These are phyloP conservation scores for Echinochloa phyllopogon DNA, from an alignment of 176 grass and related monocot species.

Conservation along the genomic window DNA sequence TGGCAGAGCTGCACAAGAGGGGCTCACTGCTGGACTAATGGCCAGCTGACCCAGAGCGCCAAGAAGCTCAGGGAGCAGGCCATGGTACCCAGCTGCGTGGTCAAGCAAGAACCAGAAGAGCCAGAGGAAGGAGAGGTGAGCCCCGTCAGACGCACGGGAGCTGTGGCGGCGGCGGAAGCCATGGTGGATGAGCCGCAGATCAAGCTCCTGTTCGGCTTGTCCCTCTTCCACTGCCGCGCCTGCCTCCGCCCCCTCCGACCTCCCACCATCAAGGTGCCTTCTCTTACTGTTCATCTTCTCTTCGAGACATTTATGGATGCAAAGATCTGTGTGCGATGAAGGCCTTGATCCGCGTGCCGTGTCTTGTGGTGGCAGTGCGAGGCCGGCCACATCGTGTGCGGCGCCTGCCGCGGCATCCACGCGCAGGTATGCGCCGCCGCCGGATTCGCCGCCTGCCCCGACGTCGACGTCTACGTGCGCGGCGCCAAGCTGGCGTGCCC, in stretches of 20 bases:
- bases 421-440: neutral
- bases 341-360: too few species aligned
- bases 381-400: neutral
- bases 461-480: neutral
- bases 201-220: neutral
- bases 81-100: neutral
- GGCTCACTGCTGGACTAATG: too few species aligned
- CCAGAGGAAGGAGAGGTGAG: neutral
- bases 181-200: constrained; percentile 1
- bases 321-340: neutral
- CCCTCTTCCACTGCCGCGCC: constrained; percentile 1
- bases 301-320: neutral
- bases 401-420: neutral
- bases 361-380: neutral
- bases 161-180: neutral
- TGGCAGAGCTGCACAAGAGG: constrained; percentile 2
- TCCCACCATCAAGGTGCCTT: neutral
- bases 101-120: neutral
- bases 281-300: neutral
- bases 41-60: neutral
- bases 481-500: neutral
- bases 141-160: neutral
- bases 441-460: neutral
- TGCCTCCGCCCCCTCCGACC: neutral
- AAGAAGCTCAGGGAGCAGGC: neutral